Conservation (phyloP, 495 filamentous ascomycete genomes). For the Cryomyces antarcticus region DNA sequence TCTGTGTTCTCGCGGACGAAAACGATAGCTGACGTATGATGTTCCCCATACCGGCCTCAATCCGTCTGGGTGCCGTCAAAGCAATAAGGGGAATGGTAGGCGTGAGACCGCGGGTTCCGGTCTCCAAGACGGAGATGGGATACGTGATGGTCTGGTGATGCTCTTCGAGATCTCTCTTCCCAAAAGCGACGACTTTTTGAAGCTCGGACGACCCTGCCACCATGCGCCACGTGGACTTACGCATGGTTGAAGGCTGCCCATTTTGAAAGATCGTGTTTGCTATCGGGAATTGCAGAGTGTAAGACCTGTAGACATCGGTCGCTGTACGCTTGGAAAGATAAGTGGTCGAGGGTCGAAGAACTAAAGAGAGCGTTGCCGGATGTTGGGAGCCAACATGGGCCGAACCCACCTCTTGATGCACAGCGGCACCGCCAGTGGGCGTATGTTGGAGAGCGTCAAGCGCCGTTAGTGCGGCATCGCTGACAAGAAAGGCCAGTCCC, state of each 20-base stretch:
- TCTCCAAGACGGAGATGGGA: not conserved
- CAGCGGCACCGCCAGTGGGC: not conserved
- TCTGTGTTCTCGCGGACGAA: not conserved
- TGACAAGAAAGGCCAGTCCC: not conserved
- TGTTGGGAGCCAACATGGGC: not conserved
- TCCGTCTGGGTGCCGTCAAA: slow-evolving; percentile 39
- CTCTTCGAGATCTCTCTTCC: no score
- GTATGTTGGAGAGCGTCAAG: not conserved
- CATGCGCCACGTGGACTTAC: slow-evolving; percentile 32
- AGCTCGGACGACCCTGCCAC: not conserved
- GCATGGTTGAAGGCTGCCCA: slow-evolving; percentile 40
- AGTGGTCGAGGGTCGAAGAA: not conserved
- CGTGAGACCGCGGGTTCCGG: not conserved
- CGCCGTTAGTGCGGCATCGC: not conserved
- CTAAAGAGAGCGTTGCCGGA: not conserved
- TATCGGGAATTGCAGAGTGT: slow-evolving; percentile 24
- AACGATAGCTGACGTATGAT: slow-evolving; percentile 50
- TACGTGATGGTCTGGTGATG: not conserved
- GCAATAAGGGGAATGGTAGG: slow-evolving; percentile 24
- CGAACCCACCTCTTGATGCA: not conserved
- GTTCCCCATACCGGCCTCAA: slow-evolving; percentile 58
- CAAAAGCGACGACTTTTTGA: not conserved
- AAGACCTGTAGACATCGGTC: not conserved
- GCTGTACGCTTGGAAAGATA: not conserved
- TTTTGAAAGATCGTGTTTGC: slow-evolving; percentile 63